Base-by-base conservation (phyloP, 768 basidiomycete genomes). In the Trametes cinnabarina region DNA sequence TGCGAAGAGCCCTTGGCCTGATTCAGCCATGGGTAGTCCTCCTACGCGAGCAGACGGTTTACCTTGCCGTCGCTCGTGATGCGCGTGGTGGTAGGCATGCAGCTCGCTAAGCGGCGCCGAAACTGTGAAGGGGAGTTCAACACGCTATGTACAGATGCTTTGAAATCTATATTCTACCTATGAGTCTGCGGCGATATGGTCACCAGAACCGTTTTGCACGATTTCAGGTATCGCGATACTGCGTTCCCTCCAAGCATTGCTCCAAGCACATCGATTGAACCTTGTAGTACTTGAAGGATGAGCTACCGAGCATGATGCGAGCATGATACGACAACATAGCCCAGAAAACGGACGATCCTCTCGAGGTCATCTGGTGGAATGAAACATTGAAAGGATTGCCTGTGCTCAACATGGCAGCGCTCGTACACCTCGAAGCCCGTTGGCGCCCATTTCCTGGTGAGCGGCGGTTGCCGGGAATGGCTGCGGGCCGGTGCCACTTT, bases 61-160 rank as follows among this genome's bases (percentile, higher is more conserved):
- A 46, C n/a, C 54, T 14, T 48, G 44, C 39, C 30, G 51, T 37
- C 53, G 54, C 22, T 23, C 42, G 43, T 56, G 51, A 61, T 50
- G 49, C 44, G 54, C 54, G 54, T 61, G 59, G 49, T 56, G 59
- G 59, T 54, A 49, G 43, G 28, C 59, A 61, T 61, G 59, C 59
- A 54, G 37, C 54, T 23, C 11, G 42, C 28, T 56, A 55, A 61
- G 54, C 59, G 54, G 50, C 47, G 54, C 59, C 59, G 59, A 56
- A n/a, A 42, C 59, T 55, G 59, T 55, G 49, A 61, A 60, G 52
- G 34, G 52, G 5, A 23, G 39, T 55, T 19, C n/a, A 51, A 20
- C 26, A 46, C n/a, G 40, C 43, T 23, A n/a, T n/a, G n/a, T n/a
- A 19, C 19, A 17, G 26, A 41, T n/a, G 34, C 28, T 23, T n/a